A percentile compares a stretch with the other conserved stretches of the same genome.
Conservation (phyloP, 1,139 yeast genomes). For the Scheffersomyces illinoinensis region DNA sequence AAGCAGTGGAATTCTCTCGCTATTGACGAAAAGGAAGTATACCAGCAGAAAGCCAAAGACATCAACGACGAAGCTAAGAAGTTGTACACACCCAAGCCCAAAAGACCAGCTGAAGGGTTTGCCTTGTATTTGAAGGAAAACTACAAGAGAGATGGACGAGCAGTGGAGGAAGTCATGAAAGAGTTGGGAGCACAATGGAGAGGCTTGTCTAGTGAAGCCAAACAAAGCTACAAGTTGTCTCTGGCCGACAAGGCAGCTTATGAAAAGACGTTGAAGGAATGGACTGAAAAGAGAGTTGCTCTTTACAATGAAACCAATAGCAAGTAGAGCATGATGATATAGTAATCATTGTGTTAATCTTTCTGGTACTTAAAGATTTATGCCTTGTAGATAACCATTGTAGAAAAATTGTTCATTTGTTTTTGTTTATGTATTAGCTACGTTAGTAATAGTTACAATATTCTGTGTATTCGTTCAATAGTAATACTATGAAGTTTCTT, state of each 20-base stretch:
- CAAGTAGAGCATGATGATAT: not conserved
- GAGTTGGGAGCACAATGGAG: conserved; percentile 33
- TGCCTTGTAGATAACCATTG: not conserved
- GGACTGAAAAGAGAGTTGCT: conserved; percentile 30
- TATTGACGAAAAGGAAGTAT: conserved; percentile 28
- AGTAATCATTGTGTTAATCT: not conserved
- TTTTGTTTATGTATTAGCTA: not conserved
- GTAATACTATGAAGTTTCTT: not conserved
- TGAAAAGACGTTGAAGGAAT: conserved; percentile 21
- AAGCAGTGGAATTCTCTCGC: conserved; percentile 24
- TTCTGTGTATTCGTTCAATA: not conserved
- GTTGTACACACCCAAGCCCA: conserved; percentile 36
- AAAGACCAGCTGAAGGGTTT: conserved; percentile 30
- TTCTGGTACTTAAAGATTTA: not conserved
- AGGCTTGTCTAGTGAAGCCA: conserved; percentile 27
- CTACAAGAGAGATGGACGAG: conserved; percentile 24
- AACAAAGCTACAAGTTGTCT: conserved; percentile 25
- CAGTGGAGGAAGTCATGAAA: conserved; percentile 27
- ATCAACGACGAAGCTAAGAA: conserved; percentile 27
- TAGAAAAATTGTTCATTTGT: not conserved
- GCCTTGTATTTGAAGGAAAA: conserved; percentile 33
- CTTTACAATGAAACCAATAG: conserved; percentile 16
- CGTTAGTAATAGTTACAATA: not conserved
- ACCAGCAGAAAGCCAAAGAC: conserved; percentile 24
- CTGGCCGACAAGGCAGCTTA: conserved; percentile 20